Evolutionary conservation across 202 grass and related monocot genomes (phyloP), one percentile per base, ranked within the genome.

Genomic region (Carex sylvatica): DNA sequence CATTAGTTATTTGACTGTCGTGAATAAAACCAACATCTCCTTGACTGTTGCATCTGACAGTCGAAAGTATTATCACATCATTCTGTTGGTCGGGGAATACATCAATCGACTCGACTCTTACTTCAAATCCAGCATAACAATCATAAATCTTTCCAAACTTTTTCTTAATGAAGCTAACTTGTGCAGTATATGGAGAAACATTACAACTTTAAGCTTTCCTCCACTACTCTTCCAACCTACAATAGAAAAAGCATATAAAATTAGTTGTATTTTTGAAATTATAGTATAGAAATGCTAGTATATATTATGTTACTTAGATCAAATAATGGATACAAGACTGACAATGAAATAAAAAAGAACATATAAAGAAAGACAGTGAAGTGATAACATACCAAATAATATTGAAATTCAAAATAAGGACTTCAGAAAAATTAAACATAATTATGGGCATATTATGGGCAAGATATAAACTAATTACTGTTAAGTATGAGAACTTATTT

Each of bases 1-100:
- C 93, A 84, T 93, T 97, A 80, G 87, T 89, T 80, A 91, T 85
- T 74, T 93, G 89, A 19, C 68, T 82, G 80, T 97, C 87, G 47
- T 26, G 61, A 79, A 93, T 81, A 93, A 91, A 97, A 40, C 87
- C 91, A 83, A 93, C 81, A 88, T 2, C 38, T 28, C 89, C 91
- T 59, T 68, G 83, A 1, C 4, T n/a, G 9, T 93, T 97, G 20
- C 89, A 89, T 62, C 87, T 91, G 61, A 97, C 93, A 3, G 89
- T 93, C 4, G 93, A 97, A 60, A 97, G 75, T 81, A 97, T 93
- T 46, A 93, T 97, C 6, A 93, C 67, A 80, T 93, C 93, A 79
- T 93, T 87, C 30, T 93, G 89, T 81, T 90, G 84, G 19, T 91
- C 87, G 82, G 93, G 91, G 81, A 97, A 93, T 70, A 91, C 91